Evolutionary conservation across 2,329 filamentous ascomycete species (phyloP).

Genomic region (Pseudonectria buxi): DNA sequence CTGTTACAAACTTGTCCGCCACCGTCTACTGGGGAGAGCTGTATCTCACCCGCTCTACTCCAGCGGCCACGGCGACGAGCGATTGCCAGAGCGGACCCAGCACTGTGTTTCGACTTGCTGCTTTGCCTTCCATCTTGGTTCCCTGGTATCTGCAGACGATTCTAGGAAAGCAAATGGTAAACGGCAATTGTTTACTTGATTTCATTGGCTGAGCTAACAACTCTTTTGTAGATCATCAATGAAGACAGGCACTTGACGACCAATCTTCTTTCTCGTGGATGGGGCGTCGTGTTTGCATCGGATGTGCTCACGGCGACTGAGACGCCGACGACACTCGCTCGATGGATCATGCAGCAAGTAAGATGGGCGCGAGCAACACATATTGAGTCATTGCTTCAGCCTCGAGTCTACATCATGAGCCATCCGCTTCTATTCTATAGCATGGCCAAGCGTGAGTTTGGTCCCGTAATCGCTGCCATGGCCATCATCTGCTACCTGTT

Average conservation of each 20-base stretch:
- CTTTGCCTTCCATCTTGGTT: constrained; percentile 16
- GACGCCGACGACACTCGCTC: constrained; percentile 16
- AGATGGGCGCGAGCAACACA: constrained; percentile 20
- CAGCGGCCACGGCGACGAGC: constrained; percentile 17
- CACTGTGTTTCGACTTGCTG: constrained; percentile 16
- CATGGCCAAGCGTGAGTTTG: constrained; percentile 17
- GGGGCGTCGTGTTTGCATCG: constrained; percentile 23
- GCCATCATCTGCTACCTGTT: constrained; percentile 17
- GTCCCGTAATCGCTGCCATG: constrained; percentile 12
- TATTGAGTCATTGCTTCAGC: constrained; percentile 19
- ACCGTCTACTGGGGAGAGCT: constrained; percentile 21
- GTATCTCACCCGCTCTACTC: constrained; percentile 17
- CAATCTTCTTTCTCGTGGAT: constrained; percentile 18
- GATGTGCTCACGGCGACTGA: constrained; percentile 19
- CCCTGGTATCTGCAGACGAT: constrained; percentile 20
- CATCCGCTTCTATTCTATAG: constrained; percentile 20
- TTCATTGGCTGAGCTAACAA: too few relatives aligned
- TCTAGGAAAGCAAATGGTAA: constrained; percentile 19
- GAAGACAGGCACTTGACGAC: constrained; percentile 21
- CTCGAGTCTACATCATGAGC: constrained; percentile 16
- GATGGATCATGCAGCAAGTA: constrained; percentile 20
- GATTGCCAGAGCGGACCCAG: constrained; percentile 21
- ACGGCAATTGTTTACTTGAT: too few relatives aligned
- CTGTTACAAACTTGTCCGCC: constrained; percentile 13
- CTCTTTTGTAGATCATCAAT: constrained; percentile 17